Base-by-base conservation (phyloP, 2,329 filamentous ascomycete species). In the Fusarium brachygibbosum region DNA sequence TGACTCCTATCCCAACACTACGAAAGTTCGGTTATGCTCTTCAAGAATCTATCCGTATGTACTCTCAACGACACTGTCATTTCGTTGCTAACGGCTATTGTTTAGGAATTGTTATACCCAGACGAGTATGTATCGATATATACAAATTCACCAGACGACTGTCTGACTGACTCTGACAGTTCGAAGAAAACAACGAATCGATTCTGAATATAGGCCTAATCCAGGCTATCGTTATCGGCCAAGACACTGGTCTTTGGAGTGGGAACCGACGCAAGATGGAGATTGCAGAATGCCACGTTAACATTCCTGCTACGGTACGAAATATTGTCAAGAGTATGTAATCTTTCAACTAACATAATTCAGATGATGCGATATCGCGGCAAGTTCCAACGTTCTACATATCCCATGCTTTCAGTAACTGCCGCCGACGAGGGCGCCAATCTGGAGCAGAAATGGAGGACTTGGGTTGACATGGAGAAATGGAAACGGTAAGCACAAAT, bases 361-460 rank as follows among this genome's bases (percentile, higher is more conserved):
- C 62, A 84, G 82, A 85, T 87, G 83, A 85, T 86, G 80, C 80
- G 85, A 28, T 85, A 85, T 66, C 80, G 82, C n/a, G 85, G 87
- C 21, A 84, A 86, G 52, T 90, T 91, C 72, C 84, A 87, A 58
- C 81, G 85, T 23, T 85, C 84, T 16, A 81, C 81, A 4, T 90
- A 88, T 73, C 82, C 84, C 3, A 76, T 80, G 4, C 82, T 90
- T 16, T 75, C 80, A 0, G 84, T 88, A 3, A 74, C 79, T n/a
- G 73, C 82, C 1, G 82, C 84, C 2, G 90, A 92, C 57, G 80
- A 86, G 23, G 87, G 86, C 2, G 76, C 86, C 19, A 79, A 79
- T 4, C 78, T 93, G 1, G 85, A 91, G 59, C 79, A 82, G 5
- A 92, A 92, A 71, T 93, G 91, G 91, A 82, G 79, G 57, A 78